Base-by-base conservation (phyloP, 495 filamentous ascomycete genomes). In the Penicillium ochrochloron region DNA sequence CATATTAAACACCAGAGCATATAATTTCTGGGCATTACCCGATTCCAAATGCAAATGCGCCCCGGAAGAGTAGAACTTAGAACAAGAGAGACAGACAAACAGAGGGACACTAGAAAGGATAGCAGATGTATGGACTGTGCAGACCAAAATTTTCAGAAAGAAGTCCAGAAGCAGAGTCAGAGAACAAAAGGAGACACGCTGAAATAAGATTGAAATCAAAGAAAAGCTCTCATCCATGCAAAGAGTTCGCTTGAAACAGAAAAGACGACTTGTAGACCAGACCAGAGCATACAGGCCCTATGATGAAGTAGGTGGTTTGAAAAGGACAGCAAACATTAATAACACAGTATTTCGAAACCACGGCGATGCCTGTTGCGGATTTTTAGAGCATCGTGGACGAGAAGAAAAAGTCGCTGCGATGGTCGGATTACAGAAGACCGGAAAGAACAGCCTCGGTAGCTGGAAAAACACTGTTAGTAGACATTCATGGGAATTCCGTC, bases 371-470 rank as follows among this genome's bases (percentile, higher is more conserved):
- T 21, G 1, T 4, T 12, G 52, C 41, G 41, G 21, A 27, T 27
- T 33, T 27, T 12, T 21, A 23, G 48, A 10, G 5, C 48, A 52
- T 31, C 12, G 25, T 17, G 46, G 11, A 14, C n/a, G 0, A 50
- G 1, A 9, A n/a, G 23, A 52, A 14, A 5, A 5, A 12, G 7
- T 52, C 48, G 7, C 23, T 8, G 27, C 15, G 14, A 12, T 11
- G 57, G 51, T 31, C 25, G 31, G 10, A 58, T 75, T 82, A 91
- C 68, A 91, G 80, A 69, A 90, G 85, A 55, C 89, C 89, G 29
- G 88, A 88, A 39, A 92, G 80, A 59, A 92, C 79, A 58, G 90
- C 90, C 76, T 92, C 90, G 58, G 90, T 92, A 63, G 90, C 90
- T 87, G 71, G 64, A 67, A 59, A 37, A 42, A 66, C 11, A 19